Conservation (phyloP, 78 protist species). For the Salpingoeca rosetta region DNA sequence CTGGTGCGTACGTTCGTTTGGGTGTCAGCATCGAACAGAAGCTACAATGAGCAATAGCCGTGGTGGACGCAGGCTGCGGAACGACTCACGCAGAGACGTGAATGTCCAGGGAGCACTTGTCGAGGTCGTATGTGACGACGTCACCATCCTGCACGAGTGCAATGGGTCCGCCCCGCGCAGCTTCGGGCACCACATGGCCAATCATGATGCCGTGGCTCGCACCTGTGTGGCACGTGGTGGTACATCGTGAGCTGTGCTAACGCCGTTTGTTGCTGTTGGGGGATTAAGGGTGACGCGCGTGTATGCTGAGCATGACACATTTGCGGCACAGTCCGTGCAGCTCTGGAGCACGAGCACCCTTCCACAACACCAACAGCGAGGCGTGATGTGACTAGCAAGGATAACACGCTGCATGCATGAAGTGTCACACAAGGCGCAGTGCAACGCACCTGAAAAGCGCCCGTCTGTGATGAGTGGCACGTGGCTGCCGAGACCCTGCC, state of each 20-base stretch:
- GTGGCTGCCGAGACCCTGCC: constrained; percentile 33
- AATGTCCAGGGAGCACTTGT: neutral
- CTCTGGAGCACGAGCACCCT: too few relatives aligned
- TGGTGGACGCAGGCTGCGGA: neutral
- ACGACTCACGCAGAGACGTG: neutral
- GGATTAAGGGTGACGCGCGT: too few relatives aligned
- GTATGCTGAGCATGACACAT: too few relatives aligned
- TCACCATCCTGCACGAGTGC: constrained; percentile 39
- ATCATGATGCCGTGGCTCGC: constrained; percentile 33
- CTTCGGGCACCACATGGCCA: constrained; percentile 53
- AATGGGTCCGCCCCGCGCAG: constrained; percentile 48
- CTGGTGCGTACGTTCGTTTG: neutral
- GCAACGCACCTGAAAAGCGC: constrained; percentile 15
- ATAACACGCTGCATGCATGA: neutral
- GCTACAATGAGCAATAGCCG: too few relatives aligned
- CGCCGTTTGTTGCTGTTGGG: too few relatives aligned
- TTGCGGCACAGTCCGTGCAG: too few relatives aligned
- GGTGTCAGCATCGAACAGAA: too few relatives aligned
- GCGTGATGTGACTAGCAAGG: too few relatives aligned
- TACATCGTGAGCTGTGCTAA: too few relatives aligned
- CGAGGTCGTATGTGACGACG: neutral
- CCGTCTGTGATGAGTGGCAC: constrained; percentile 49
- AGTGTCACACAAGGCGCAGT: too few relatives aligned
- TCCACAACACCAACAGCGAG: neutral
- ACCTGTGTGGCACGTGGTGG: too few relatives aligned